Evolutionary conservation across 371 early-diverging fungal genomes (phyloP).

Genomic region (Mortierella sp.): DNA sequence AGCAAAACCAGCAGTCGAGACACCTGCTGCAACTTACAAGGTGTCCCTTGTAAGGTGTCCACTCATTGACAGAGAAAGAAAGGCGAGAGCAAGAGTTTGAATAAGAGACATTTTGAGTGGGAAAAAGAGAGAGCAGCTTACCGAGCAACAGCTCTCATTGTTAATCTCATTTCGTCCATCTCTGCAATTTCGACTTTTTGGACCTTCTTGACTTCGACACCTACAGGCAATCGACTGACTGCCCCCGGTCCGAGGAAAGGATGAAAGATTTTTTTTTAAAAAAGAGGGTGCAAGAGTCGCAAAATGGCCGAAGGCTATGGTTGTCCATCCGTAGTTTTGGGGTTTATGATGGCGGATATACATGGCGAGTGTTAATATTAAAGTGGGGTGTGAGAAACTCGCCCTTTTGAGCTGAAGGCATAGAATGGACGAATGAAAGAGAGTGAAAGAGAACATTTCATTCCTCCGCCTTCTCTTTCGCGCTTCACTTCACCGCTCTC

Average conservation of each 20-base stretch:
- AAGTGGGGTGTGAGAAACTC: not conserved
- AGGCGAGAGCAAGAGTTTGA: not conserved
- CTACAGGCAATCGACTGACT: not conserved
- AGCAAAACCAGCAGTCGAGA: not conserved
- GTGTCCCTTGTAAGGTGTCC: too few species aligned
- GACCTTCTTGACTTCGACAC: not conserved
- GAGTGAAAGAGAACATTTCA: not conserved
- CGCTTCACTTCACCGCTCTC: not conserved
- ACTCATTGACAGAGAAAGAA: not conserved
- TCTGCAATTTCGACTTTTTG: not conserved
- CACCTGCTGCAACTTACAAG: too few species aligned
- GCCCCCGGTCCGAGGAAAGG: not conserved
- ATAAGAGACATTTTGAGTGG: not conserved
- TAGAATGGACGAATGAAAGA: not conserved
- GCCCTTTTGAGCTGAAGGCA: not conserved
- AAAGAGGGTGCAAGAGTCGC: not conserved
- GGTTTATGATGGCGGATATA: not conserved
- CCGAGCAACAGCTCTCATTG: not conserved
- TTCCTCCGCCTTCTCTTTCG: not conserved
- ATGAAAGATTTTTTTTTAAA: too few species aligned
- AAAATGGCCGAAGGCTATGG: not conserved
- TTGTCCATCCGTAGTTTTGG: not conserved
- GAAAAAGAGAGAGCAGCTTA: not conserved
- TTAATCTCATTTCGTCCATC: not conserved
- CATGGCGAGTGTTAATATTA: not conserved